Conservation (phyloP, 768 basidiomycete species). For the Daedaleopsis sinensis region DNA sequence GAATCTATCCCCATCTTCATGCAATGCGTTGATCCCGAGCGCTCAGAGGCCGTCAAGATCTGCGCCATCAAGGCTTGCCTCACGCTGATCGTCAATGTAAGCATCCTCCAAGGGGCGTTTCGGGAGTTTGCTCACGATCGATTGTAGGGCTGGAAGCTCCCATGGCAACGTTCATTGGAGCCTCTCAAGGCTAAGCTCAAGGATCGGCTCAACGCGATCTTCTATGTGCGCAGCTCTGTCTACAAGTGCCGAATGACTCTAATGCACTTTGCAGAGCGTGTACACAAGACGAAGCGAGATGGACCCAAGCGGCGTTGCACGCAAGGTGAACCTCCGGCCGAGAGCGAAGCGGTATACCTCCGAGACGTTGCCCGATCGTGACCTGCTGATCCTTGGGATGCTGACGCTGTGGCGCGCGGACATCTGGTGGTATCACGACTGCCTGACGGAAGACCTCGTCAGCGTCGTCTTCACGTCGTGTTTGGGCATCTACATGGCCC, state of each 20-base stretch:
- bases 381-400: conserved; percentile 71
- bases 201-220: conserved; percentile 54
- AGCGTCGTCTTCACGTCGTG: conserved; percentile 50
- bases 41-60: conserved; percentile 81
- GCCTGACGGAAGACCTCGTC: conserved; percentile 43
- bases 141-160: conserved; percentile 50
- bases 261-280: conserved; percentile 15
- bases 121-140: conserved; percentile 35
- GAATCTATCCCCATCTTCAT: conserved; percentile 64
- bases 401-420: conserved; percentile 68
- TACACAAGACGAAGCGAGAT: conserved; percentile 60
- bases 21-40: conserved; percentile 71
- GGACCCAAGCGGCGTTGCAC: conserved; percentile 57
- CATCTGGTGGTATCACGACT: conserved; percentile 55
- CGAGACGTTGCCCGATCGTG: conserved; percentile 67
- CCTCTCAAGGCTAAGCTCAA: conserved; percentile 49
- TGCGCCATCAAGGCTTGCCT: conserved; percentile 75
- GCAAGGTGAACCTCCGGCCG: conserved; percentile 57
- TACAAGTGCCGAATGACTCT: not conserved
- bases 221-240: conserved; percentile 46
- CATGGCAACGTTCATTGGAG: conserved; percentile 59
- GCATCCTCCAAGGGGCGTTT: conserved; percentile 4
- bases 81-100: conserved; percentile 68
- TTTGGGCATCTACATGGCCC: conserved; percentile 61
- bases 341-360: conserved; percentile 58